phyloP scores from a whole-genome alignment of 202 grass and related monocot genomes.

The Elaeis oleifera region DNA sequence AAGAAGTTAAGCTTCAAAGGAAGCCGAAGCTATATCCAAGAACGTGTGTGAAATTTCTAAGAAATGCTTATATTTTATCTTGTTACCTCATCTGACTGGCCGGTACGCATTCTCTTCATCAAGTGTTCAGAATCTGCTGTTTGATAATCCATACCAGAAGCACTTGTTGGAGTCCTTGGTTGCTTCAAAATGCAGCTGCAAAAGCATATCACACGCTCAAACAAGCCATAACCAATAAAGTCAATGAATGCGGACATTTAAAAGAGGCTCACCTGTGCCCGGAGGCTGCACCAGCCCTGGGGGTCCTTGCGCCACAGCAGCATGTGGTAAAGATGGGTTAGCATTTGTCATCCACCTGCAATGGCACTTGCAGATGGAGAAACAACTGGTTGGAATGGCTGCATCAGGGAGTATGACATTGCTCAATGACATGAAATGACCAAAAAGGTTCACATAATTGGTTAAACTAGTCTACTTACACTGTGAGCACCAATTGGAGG shows the following conservation, averaged over 20 bases:
- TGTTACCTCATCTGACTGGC: conserved; percentile 13
- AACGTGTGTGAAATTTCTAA: too few species aligned
- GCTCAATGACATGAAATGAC: too few species aligned
- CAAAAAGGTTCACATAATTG: not conserved
- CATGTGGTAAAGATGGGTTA: too few species aligned
- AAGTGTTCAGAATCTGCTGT: conserved; percentile 18
- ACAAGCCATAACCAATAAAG: too few species aligned
- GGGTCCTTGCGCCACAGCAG: too few species aligned
- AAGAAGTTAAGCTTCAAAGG: too few species aligned
- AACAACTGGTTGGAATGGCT: not conserved
- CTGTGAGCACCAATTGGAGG: conserved; percentile 6
- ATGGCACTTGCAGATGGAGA: too few species aligned
- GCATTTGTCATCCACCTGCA: too few species aligned
- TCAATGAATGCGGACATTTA: too few species aligned
- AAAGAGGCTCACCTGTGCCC: too few species aligned
- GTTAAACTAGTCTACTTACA: conserved; percentile 6
- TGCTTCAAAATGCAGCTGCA: conserved; percentile 13
- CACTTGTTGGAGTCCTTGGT: conserved; percentile 2
- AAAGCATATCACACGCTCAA: not conserved
- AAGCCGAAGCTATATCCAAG: too few species aligned
- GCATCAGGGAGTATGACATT: not conserved
- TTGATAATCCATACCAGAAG: conserved; percentile 15
- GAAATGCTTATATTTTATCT: not conserved
- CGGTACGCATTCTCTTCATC: conserved; percentile 11
- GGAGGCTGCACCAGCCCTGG: too few species aligned